Conservation (phyloP, 129 eudicot species). For the Ambrosia trifida region DNA sequence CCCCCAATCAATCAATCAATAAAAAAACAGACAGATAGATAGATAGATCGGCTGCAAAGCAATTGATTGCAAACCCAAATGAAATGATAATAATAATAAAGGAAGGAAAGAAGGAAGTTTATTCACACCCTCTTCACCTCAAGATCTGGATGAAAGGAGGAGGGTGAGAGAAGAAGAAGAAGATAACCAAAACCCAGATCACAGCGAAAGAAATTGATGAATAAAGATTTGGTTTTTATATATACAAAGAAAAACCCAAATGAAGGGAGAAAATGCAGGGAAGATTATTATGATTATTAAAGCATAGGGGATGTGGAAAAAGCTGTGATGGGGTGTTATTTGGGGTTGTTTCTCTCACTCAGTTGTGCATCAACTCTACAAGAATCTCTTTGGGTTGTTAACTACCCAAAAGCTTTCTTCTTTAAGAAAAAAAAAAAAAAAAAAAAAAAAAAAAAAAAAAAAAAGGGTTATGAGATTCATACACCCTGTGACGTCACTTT, state of each 20-base stretch:
- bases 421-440: too few species aligned
- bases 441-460: too few species aligned
- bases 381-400: not conserved
- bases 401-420: not conserved
- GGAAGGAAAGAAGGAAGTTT: not conserved
- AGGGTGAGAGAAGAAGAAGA: too few species aligned
- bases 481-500: too few species aligned
- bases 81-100: not conserved
- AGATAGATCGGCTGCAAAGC: not conserved
- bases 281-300: not conserved
- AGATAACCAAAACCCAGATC: too few species aligned
- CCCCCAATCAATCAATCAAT: not conserved
- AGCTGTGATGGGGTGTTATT: not conserved
- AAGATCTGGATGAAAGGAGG: too few species aligned
- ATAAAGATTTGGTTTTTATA: not conserved
- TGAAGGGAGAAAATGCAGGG: not conserved
- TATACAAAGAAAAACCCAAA: not conserved
- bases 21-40: not conserved
- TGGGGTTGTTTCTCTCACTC: conserved; percentile 7
- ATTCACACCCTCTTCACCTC: too few species aligned
- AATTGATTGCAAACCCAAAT: not conserved
- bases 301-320: conserved; percentile 13
- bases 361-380: conserved; percentile 15
- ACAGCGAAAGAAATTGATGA: not conserved
- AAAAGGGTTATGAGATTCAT: too few species aligned